Percentiles rank a stretch among this genome's conserved stretches.
Evolutionary conservation across 75 land plant genomes (phyloP).

Genomic region (Adiantum capillusveneris): DNA sequence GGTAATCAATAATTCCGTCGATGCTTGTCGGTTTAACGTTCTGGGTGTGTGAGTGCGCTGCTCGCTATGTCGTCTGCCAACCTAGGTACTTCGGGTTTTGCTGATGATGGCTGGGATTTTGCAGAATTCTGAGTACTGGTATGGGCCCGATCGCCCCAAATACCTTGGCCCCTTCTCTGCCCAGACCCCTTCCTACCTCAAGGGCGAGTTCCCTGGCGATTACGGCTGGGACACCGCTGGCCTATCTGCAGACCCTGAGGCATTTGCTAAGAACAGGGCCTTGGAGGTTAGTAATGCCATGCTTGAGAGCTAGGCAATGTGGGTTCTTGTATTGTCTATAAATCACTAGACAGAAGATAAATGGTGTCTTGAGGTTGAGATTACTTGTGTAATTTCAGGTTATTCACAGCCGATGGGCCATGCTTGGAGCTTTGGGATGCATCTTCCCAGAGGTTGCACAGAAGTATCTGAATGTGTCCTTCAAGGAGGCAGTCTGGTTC

Average conservation of each 20-base stretch:
- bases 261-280: no score
- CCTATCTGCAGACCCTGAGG: constrained; percentile 87
- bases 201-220: no score
- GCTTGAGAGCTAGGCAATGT: neutral
- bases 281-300: constrained; percentile 37
- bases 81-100: constrained; percentile 91
- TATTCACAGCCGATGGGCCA: constrained; percentile 91
- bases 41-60: constrained; percentile 48
- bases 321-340: neutral
- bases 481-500: constrained; percentile 96
- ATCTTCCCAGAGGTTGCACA: constrained; percentile 78
- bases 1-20: neutral
- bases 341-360: neutral
- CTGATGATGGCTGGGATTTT: constrained; percentile 97
- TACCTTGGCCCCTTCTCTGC: no score
- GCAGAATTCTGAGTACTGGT: no score
- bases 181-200: no score
- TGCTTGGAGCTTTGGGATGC: no score
- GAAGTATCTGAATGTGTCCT: constrained; percentile 67
- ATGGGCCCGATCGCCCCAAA: no score
- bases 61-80: constrained; percentile 87
- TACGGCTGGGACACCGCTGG: no score
- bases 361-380: neutral
- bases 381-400: constrained; percentile 30
- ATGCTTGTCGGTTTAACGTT: constrained; percentile 2